A percentile compares a stretch with the other conserved stretches of the same genome.
These are phyloP conservation scores for Penicillium sumatraense DNA, from an alignment of 2,329 filamentous ascomycete species.

Conservation along the genomic window DNA sequence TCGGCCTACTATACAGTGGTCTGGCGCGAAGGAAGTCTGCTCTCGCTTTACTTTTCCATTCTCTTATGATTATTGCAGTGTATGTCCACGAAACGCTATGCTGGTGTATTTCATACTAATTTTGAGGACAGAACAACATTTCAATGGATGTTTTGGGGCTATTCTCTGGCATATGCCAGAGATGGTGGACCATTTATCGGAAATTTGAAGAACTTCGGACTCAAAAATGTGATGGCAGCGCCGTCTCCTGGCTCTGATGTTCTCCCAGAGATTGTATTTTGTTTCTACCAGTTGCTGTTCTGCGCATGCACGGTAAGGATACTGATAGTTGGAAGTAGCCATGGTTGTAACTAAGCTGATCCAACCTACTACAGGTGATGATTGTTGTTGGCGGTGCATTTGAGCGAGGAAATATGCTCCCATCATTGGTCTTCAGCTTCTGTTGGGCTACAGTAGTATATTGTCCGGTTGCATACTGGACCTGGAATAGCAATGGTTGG, in stretches of 20 bases:
- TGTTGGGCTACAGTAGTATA: conserved; percentile 74
- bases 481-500: conserved; percentile 77
- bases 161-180: conserved; percentile 65
- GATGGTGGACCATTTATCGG: conserved; percentile 67
- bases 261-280: conserved; percentile 69
- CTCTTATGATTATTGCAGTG: conserved; percentile 62
- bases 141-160: conserved; percentile 67
- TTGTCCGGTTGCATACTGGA: conserved; percentile 76
- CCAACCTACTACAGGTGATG: conserved; percentile 51
- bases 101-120: neutral
- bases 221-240: conserved; percentile 64
- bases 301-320: conserved; percentile 49
- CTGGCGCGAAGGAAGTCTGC: conserved; percentile 67
- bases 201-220: conserved; percentile 63
- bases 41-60: conserved; percentile 66
- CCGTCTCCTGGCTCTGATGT: conserved; percentile 62
- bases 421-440: conserved; percentile 71
- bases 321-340: neutral
- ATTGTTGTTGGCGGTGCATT: conserved; percentile 69
- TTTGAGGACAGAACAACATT: conserved; percentile 42
- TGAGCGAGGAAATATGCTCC: conserved; percentile 66
- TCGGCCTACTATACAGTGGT: conserved; percentile 68
- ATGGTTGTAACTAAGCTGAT: neutral
- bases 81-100: conserved; percentile 26
- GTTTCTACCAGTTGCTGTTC: conserved; percentile 69